phyloP scores from a whole-genome alignment of 2,329 filamentous ascomycete genomes.

The Septoria petroselini region DNA sequence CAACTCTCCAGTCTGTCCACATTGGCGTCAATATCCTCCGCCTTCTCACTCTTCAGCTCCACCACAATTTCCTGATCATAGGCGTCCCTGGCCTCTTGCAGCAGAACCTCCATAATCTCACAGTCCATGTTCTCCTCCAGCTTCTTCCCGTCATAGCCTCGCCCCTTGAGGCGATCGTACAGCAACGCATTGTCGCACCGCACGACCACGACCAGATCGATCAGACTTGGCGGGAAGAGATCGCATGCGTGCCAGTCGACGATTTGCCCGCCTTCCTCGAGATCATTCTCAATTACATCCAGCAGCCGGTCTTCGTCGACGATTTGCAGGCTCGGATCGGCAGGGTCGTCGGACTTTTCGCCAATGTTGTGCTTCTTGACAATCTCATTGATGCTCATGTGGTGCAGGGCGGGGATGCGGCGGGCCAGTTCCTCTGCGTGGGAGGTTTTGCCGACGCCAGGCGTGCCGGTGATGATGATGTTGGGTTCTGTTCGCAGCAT shows the following conservation, averaged over 20 bases:
- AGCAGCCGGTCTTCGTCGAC: conserved; percentile 93
- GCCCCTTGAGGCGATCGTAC: conserved; percentile 75
- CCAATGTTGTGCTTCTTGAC: conserved; percentile 86
- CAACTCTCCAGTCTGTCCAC: conserved; percentile 78
- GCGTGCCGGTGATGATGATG: conserved; percentile 92
- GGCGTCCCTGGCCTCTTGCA: conserved; percentile 83
- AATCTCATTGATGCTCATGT: conserved; percentile 84
- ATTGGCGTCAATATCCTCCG: conserved; percentile 84
- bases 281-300: conserved; percentile 81
- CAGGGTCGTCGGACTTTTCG: conserved; percentile 70
- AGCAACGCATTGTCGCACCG: conserved; percentile 74
- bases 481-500: conserved; percentile 62
- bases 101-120: conserved; percentile 93
- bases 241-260: conserved; percentile 99
- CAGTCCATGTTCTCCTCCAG: conserved; percentile 94
- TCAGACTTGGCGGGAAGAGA: conserved; percentile 86
- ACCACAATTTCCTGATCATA: conserved; percentile 87
- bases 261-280: conserved; percentile 74
- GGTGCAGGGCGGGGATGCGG: conserved; percentile 66
- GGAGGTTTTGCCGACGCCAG: conserved; percentile 92
- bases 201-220: conserved; percentile 91
- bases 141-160: conserved; percentile 81
- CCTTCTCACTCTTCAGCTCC: conserved; percentile 76
- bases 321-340: conserved; percentile 81
- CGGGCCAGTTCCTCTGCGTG: conserved; percentile 80